A percentile compares a stretch with the other conserved stretches of the same genome.
Evolutionary conservation across 257 asterid species (phyloP).

Genomic region (Gentiana macrophylla): DNA sequence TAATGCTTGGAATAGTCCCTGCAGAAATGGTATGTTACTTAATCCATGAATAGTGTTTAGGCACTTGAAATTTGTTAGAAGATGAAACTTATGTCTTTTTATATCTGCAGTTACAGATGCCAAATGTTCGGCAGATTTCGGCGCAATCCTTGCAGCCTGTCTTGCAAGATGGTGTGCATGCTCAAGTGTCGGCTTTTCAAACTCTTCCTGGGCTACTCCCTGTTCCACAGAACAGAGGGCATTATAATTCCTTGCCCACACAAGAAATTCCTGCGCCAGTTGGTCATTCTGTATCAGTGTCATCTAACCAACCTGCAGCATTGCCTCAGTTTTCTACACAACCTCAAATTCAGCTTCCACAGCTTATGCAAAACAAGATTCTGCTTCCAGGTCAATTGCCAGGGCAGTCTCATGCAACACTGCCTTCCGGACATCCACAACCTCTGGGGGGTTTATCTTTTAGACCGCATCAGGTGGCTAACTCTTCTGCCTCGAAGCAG

Average conservation of each 20-base stretch:
- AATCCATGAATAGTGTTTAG: neutral
- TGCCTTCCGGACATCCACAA: conserved; percentile 34
- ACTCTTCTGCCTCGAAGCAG: conserved; percentile 39
- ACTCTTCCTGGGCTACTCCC: conserved; percentile 63
- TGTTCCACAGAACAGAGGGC: conserved; percentile 48
- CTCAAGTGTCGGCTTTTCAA: conserved; percentile 23
- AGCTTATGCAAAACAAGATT: conserved; percentile 36
- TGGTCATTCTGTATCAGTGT: conserved; percentile 19
- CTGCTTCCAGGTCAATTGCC: conserved; percentile 37
- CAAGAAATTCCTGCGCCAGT: conserved; percentile 34
- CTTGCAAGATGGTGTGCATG: conserved; percentile 32
- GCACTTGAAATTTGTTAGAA: conserved; percentile 10
- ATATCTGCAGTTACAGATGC: conserved; percentile 65
- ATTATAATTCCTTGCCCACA: conserved; percentile 23
- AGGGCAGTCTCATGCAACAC: conserved; percentile 28
- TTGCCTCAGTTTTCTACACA: conserved; percentile 34
- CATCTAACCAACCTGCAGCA: conserved; percentile 26
- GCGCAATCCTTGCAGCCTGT: conserved; percentile 29
- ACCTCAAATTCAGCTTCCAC: conserved; percentile 49
- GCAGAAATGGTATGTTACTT: conserved; percentile 67
- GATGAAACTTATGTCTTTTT: conserved; percentile 8
- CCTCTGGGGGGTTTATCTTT: conserved; percentile 27
- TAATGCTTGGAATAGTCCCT: conserved; percentile 79
- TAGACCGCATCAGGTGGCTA: conserved; percentile 31
- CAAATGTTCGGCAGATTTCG: conserved; percentile 55